A percentile compares a stretch with the other conserved stretches of the same genome.
phyloP scores from a whole-genome alignment of 73 alveolate species.

The Symbiodinium natans region DNA sequence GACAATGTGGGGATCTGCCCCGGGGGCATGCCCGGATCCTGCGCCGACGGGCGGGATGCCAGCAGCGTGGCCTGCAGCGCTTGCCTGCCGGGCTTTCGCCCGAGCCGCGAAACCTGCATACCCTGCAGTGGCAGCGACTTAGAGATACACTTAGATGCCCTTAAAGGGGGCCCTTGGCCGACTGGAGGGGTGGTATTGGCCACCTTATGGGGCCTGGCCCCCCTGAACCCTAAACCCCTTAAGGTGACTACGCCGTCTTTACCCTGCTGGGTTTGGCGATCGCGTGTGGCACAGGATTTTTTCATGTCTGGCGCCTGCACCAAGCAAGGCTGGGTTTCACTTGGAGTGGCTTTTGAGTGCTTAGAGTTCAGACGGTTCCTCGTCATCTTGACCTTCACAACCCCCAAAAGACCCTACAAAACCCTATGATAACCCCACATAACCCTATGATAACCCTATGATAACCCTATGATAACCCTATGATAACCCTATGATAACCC shows the following conservation, averaged over 20 bases:
- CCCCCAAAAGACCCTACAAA: background rate
- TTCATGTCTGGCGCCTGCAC: background rate
- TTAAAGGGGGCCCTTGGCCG: no score
- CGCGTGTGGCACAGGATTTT: background rate
- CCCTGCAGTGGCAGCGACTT: background rate
- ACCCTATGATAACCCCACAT: background rate
- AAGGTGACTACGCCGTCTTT: conserved; percentile 38
- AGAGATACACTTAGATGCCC: no score
- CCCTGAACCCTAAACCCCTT: no score
- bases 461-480: background rate
- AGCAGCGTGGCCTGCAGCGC: conserved; percentile 34
- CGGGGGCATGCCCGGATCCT: conserved; percentile 39
- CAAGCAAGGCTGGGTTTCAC: background rate
- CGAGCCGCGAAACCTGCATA: conserved; percentile 11
- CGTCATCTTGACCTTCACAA: background rate
- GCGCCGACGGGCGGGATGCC: conserved; percentile 37
- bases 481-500: no score
- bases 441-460: background rate
- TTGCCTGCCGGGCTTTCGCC: conserved; percentile 25
- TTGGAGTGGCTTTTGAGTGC: background rate
- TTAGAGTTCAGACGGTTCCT: background rate
- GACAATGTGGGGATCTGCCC: conserved; percentile 2
- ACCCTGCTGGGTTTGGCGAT: background rate
- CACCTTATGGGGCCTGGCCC: no score
- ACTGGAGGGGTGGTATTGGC: no score